Conservation (phyloP, 371 early-diverging fungal species). For the Rhizopus microsporus region DNA sequence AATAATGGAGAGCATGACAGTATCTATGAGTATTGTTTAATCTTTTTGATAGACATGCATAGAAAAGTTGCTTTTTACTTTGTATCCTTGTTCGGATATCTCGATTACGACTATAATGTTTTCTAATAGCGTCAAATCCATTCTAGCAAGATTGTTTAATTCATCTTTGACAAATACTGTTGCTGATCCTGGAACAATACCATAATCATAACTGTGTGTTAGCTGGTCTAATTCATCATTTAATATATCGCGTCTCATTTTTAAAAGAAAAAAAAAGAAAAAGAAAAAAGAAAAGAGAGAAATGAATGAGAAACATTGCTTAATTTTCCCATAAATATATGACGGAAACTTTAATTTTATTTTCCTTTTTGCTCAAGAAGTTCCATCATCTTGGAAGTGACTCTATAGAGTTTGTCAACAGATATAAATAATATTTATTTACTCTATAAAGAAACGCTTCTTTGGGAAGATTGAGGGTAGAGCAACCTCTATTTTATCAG, state of each 20-base stretch:
- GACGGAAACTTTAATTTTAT: no score
- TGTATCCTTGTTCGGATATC: constrained; percentile 36
- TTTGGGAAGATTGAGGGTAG: no score
- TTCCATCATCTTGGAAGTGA: no score
- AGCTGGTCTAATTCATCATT: constrained; percentile 25
- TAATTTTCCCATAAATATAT: constrained; percentile 1
- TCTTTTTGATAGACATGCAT: not conserved
- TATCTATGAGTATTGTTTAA: constrained; percentile 17
- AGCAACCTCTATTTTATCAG: no score
- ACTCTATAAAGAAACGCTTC: no score
- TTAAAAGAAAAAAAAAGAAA: not conserved
- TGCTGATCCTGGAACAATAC: constrained; percentile 51
- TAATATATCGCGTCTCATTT: constrained; percentile 14
- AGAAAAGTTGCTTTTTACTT: constrained; percentile 23
- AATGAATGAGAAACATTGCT: not conserved
- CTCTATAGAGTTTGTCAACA: no score
- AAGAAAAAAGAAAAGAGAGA: constrained; percentile 6
- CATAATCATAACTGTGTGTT: constrained; percentile 40
- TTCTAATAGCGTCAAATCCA: constrained; percentile 46
- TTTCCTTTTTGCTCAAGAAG: no score
- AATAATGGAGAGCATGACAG: constrained; percentile 37
- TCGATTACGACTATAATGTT: constrained; percentile 44
- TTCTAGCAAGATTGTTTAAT: constrained; percentile 27
- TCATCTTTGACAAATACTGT: constrained; percentile 46
- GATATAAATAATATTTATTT: no score